Percentiles rank a stretch among this genome's conserved stretches.
Conservation (phyloP, 306 rosid species). For the Trichosanthes truncata region DNA sequence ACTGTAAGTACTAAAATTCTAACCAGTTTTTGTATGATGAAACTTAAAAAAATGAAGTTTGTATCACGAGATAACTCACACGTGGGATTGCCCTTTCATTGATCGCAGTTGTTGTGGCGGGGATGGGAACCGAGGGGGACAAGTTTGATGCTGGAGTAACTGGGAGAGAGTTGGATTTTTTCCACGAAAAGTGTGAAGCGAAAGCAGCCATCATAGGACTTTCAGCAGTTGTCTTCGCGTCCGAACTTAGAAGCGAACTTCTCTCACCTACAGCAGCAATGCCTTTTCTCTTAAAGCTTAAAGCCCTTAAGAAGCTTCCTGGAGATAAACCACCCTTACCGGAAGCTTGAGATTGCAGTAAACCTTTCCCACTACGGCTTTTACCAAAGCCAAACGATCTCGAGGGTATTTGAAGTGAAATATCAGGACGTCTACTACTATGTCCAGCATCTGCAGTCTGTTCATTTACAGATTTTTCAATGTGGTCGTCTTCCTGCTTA, state of each 20-base stretch:
- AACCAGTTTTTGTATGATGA: background rate
- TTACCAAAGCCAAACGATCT: slow-evolving; percentile 52
- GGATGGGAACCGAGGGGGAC: slow-evolving; percentile 56
- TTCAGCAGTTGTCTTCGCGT: slow-evolving; percentile 37
- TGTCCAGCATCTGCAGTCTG: slow-evolving; percentile 31
- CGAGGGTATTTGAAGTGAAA: slow-evolving; percentile 91
- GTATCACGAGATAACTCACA: slow-evolving; percentile 34
- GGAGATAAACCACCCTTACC: slow-evolving; percentile 40
- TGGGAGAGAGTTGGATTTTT: slow-evolving; percentile 80
- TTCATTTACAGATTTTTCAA: slow-evolving; percentile 21
- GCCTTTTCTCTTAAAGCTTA: slow-evolving; percentile 77
- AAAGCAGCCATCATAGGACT: slow-evolving; percentile 35
- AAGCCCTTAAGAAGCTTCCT: slow-evolving; percentile 54
- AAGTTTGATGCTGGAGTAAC: slow-evolving; percentile 55
- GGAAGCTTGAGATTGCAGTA: slow-evolving; percentile 70
- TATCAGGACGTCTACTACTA: slow-evolving; percentile 64
- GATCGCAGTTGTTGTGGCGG: slow-evolving; percentile 59
- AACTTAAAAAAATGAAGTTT: slow-evolving; percentile 6
- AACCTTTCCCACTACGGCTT: slow-evolving; percentile 43
- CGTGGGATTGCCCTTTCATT: slow-evolving; percentile 43
- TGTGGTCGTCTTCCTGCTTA: slow-evolving; percentile 30
- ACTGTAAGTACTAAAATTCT: background rate
- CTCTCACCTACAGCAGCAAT: slow-evolving; percentile 53
- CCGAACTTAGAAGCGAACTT: slow-evolving; percentile 70
- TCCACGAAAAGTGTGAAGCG: slow-evolving; percentile 50